Conservation (phyloP, 345 rosid species). For the Psidium guajava region DNA sequence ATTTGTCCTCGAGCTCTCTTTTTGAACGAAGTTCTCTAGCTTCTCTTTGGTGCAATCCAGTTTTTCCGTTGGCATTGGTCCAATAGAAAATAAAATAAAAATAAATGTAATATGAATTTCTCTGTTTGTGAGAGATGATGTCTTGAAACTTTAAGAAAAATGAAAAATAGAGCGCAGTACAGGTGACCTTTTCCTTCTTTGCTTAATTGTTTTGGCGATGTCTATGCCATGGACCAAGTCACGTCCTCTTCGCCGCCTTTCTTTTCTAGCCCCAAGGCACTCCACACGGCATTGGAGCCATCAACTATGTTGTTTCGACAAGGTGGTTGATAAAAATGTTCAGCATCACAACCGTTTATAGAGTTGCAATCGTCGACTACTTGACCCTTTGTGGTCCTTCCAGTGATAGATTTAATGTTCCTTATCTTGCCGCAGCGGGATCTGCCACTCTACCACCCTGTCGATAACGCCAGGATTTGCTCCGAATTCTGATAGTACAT, state of each 20-base stretch:
- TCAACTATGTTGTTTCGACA: slow-evolving; percentile 19
- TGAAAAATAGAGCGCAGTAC: background rate
- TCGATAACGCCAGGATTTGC: slow-evolving; percentile 18
- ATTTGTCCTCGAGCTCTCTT: background rate
- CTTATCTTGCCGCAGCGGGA: slow-evolving; percentile 17
- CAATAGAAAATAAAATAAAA: background rate
- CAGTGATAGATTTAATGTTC: slow-evolving; percentile 12
- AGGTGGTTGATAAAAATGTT: slow-evolving; percentile 19
- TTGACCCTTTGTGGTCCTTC: slow-evolving; percentile 8
- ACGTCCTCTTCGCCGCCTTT: slow-evolving; percentile 10
- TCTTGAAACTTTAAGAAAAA: background rate
- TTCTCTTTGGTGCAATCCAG: background rate
- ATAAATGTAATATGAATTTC: background rate
- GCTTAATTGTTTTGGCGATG: background rate
- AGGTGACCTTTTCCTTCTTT: background rate
- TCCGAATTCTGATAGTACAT: slow-evolving; percentile 6
- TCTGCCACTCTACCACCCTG: slow-evolving; percentile 10
- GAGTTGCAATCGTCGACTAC: slow-evolving; percentile 33
- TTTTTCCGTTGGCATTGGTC: background rate
- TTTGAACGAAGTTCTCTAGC: background rate
- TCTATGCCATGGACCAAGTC: slow-evolving; percentile 21
- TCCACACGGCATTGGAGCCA: slow-evolving; percentile 23
- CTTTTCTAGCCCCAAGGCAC: slow-evolving; percentile 9
- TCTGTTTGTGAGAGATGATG: background rate
- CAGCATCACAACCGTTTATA: slow-evolving; percentile 10